A percentile compares a stretch with the other conserved stretches of the same genome.
phyloP scores from a whole-genome alignment of 108 stramenopile species.

The Nitzschia sp. region DNA sequence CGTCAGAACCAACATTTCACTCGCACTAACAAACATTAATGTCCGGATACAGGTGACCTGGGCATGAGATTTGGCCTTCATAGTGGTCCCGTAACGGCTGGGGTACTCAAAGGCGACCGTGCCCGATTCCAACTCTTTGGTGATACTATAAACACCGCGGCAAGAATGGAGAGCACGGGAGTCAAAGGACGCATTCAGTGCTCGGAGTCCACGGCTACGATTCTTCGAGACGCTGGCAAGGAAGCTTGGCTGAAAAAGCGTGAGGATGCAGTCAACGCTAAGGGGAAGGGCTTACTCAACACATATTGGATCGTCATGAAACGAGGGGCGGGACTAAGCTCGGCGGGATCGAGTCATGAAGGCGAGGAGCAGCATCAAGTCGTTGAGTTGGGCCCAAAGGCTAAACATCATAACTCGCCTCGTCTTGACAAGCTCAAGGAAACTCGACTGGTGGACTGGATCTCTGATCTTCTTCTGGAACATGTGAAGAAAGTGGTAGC shows the following conservation, averaged over 20 bases:
- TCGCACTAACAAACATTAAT: too few species aligned
- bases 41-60: slow-evolving; percentile 7
- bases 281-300: slow-evolving; percentile 9
- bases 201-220: background rate
- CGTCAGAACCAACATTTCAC: too few species aligned
- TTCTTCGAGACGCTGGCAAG: slow-evolving; percentile 6
- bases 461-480: slow-evolving; percentile 14
- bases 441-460: slow-evolving; percentile 6
- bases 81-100: slow-evolving; percentile 1
- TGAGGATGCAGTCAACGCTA: slow-evolving; percentile 1
- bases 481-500: background rate
- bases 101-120: background rate
- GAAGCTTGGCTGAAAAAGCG: background rate
- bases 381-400: background rate
- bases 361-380: background rate
- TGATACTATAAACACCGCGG: slow-evolving; percentile 6
- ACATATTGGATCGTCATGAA: slow-evolving; percentile 8
- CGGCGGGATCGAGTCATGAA: background rate
- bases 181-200: background rate
- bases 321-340: background rate
- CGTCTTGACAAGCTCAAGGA: background rate
- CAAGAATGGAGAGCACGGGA: slow-evolving; percentile 5
- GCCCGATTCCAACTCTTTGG: slow-evolving; percentile 11
- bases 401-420: too few species aligned
- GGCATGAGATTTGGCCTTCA: slow-evolving; percentile 3